Evolutionary conservation across 352 stramenopile genomes (phyloP).

Genomic region (Phytophthora boehmeriae): DNA sequence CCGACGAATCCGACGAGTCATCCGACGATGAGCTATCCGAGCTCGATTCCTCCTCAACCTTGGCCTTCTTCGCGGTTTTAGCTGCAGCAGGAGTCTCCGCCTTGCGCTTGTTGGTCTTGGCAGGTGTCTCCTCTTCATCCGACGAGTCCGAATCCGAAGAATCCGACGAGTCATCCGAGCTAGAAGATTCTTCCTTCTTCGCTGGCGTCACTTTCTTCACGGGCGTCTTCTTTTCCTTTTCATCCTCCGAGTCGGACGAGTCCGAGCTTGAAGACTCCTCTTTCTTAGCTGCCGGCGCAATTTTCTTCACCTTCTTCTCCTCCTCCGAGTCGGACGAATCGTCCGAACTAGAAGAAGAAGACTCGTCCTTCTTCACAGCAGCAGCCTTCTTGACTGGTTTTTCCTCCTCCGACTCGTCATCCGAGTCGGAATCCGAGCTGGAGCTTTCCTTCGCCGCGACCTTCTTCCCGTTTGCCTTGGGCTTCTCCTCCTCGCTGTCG

Average conservation of each 20-base stretch:
- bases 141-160: constrained; percentile 39
- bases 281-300: constrained; percentile 15
- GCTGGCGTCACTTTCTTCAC: constrained; percentile 32
- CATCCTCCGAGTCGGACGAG: constrained; percentile 35
- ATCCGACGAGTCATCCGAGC: constrained; percentile 28
- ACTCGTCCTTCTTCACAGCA: constrained; percentile 16
- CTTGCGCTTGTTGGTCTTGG: constrained; percentile 62
- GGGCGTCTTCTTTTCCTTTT: constrained; percentile 48
- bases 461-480: constrained; percentile 35
- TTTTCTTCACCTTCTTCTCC: constrained; percentile 44
- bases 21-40: constrained; percentile 46
- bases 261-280: constrained; percentile 22
- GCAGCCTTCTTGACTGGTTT: constrained; percentile 26
- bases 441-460: constrained; percentile 30
- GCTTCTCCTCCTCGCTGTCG: constrained; percentile 25
- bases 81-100: constrained; percentile 34
- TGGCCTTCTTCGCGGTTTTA: constrained; percentile 48
- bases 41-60: constrained; percentile 36
- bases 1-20: constrained; percentile 48
- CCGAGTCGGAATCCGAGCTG: constrained; percentile 10
- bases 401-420: constrained; percentile 37
- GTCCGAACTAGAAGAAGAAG: constrained; percentile 40
- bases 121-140: constrained; percentile 48
- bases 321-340: constrained; percentile 59
- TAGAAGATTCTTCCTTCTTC: constrained; percentile 19